These are phyloP conservation scores for Hortaea werneckii DNA, from an alignment of 2,329 filamentous ascomycete genomes.

Conservation along the genomic window DNA sequence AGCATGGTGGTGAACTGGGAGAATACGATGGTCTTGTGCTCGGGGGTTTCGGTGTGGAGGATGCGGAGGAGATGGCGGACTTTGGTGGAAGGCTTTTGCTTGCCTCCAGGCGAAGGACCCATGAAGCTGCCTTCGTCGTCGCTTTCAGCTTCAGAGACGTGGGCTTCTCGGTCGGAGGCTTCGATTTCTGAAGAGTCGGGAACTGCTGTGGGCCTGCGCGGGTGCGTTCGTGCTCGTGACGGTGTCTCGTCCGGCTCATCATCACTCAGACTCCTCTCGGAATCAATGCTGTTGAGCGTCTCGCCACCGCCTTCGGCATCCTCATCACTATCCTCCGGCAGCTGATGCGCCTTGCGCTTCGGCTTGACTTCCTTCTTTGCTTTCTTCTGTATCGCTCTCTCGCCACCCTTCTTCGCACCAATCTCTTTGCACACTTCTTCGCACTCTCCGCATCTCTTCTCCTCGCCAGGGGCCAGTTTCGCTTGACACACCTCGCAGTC, in stretches of 20 bases:
- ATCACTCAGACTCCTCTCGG: conserved; percentile 47
- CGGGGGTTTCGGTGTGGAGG: conserved; percentile 62
- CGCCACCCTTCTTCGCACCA: conserved; percentile 37
- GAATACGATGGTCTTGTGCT: conserved; percentile 97
- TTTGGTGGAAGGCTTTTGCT: conserved; percentile 71
- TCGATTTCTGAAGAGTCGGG: conserved; percentile 35
- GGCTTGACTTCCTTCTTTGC: conserved; percentile 20
- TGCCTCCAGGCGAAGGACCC: conserved; percentile 10
- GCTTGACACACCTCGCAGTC: conserved; percentile 76
- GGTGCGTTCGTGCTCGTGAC: conserved; percentile 19
- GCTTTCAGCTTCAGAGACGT: conserved; percentile 29
- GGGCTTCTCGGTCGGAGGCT: conserved; percentile 16
- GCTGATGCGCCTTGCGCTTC: conserved; percentile 43
- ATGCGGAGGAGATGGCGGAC: conserved; percentile 78
- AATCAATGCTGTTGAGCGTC: conserved; percentile 63
- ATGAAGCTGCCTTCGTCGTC: conserved; percentile 33
- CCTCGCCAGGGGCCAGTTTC: conserved; percentile 50
- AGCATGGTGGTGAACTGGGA: conserved; percentile 98
- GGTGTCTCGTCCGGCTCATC: conserved; percentile 42
- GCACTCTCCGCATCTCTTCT: conserved; percentile 60
- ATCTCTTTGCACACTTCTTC: conserved; percentile 51
- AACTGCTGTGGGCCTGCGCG: neutral
- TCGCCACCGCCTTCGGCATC: conserved; percentile 81
- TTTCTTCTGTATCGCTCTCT: conserved; percentile 11
- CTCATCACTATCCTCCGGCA: conserved; percentile 59